A percentile compares a stretch with the other conserved stretches of the same genome.
Evolutionary conservation across 441 rosid genomes (phyloP).

Genomic region (Daphne laureola): DNA sequence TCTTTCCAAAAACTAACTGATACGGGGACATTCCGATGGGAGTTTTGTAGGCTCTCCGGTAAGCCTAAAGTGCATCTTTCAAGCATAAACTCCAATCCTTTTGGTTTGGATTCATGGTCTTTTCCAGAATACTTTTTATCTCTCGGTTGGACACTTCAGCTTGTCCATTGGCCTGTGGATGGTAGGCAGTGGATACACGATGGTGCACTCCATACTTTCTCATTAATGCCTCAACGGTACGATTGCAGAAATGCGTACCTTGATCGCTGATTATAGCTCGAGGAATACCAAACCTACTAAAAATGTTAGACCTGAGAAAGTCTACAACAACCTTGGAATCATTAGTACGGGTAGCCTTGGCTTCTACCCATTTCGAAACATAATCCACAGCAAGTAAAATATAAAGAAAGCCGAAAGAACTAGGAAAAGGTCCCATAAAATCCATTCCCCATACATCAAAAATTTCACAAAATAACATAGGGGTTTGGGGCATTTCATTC

Average conservation of each 20-base stretch:
- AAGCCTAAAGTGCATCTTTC: background rate
- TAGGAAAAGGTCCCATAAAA: too few species aligned
- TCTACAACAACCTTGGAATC: too few species aligned
- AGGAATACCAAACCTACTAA: background rate
- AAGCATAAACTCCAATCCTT: background rate
- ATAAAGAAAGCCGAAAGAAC: too few species aligned
- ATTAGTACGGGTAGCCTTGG: too few species aligned
- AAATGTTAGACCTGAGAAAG: background rate
- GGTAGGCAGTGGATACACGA: too few species aligned
- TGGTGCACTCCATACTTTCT: too few species aligned
- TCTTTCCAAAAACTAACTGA: background rate
- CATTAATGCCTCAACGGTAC: background rate
- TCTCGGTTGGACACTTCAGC: background rate
- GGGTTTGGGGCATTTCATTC: background rate
- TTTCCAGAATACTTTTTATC: background rate
- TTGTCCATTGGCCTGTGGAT: background rate
- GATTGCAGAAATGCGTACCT: background rate
- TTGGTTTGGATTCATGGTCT: background rate
- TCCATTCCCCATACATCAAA: too few species aligned
- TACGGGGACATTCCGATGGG: background rate
- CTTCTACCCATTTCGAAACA: too few species aligned
- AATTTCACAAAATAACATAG: background rate
- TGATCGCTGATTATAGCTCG: background rate
- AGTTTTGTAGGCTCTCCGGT: background rate
- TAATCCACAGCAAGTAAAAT: too few species aligned